Conservation (phyloP, 805 yeast species). For the Saturnispora besseyi region DNA sequence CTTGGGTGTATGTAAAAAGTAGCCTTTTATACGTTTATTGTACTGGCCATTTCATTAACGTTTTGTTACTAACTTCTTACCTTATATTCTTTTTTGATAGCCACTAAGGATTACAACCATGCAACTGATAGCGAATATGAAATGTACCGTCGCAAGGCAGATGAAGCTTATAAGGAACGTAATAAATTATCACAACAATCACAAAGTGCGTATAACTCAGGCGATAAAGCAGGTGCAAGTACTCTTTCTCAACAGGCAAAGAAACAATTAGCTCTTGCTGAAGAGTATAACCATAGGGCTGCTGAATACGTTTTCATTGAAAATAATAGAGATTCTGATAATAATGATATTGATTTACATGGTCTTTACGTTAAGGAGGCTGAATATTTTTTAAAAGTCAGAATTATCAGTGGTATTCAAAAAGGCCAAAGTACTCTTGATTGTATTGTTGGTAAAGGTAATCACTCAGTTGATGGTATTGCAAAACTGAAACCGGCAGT, state of each 20-base stretch:
- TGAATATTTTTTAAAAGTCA: constrained; percentile 57
- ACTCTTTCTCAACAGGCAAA: constrained; percentile 64
- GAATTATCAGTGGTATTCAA: constrained; percentile 59
- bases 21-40: no score
- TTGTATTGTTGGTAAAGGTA: constrained; percentile 90
- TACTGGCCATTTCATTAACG: neutral
- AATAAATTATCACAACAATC: constrained; percentile 53
- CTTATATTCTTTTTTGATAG: neutral
- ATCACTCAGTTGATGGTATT: constrained; percentile 71
- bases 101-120: constrained; percentile 53
- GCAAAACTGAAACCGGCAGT: constrained; percentile 89
- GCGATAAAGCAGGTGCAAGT: constrained; percentile 67
- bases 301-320: constrained; percentile 84
- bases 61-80: neutral
- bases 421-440: constrained; percentile 52
- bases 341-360: constrained; percentile 86
- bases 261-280: constrained; percentile 50
- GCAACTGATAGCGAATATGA: constrained; percentile 59
- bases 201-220: constrained; percentile 65
- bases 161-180: constrained; percentile 50
- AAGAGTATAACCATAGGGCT: constrained; percentile 64
- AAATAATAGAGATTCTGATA: constrained; percentile 78
- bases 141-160: constrained; percentile 58
- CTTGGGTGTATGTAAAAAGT: constrained; percentile 16
- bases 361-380: constrained; percentile 91